Base-by-base conservation (phyloP, 768 basidiomycete genomes). In the Mycena venus region DNA sequence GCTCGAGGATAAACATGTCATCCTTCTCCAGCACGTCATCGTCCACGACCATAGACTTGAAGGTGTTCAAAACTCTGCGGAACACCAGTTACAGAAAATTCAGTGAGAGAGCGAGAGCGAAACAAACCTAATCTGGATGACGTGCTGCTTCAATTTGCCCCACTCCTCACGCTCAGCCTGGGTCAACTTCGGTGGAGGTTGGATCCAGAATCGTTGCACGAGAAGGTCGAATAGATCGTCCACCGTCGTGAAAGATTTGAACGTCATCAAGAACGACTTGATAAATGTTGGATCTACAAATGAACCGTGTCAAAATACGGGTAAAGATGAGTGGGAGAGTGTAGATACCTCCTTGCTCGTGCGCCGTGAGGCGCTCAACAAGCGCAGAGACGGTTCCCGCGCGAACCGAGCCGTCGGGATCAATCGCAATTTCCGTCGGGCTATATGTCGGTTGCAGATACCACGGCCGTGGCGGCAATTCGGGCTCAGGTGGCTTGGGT, bases 231-330 rank as follows among this genome's bases (percentile, higher is more conserved):
- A 93, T 11, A 99, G 85, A 59, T 96, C 93, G 68, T 95, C 90
- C 55, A 95, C 86, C 7, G 92, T 93, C 19, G 95, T 95, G 83
- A 99, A 99, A 0, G 96, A 97, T 80, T 97, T 96, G 88, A 96
- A 98, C 0, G 98, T 98, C 91, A 98, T 93, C 76, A 99, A 84
- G 89, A 99, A 99, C 0, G 97, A 93, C 80, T 93, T 93, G 82
- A 89, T 94, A 84, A 94, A 98, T 9, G 90, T 90, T 0, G 92
- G 89, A 82, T 98, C 94, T 94, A 62, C 44, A 77, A 70, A 64
- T 68, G 29, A 23, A 21, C 31, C 6, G 7, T 11, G 23, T 38
- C 14, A 36, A 60, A 60, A 69, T n/a, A 72, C 27, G 66, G 32
- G 40, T 27, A 58, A 73, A 40, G 75, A 63, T 42, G 25, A 59